These are phyloP conservation scores for Forsythia suspensa DNA, from an alignment of 257 asterid species.

Conservation along the genomic window DNA sequence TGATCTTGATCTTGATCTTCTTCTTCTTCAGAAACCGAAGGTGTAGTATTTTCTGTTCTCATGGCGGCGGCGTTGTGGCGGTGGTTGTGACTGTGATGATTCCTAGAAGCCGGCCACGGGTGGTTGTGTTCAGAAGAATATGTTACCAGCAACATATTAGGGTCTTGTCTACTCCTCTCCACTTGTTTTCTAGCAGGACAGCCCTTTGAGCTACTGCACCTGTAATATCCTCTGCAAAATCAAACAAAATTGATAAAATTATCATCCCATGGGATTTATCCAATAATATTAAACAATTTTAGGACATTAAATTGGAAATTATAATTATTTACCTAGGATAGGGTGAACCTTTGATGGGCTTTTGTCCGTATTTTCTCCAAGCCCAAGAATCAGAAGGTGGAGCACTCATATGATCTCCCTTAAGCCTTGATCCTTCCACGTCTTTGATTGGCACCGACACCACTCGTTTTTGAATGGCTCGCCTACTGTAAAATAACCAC, in stretches of 20 bases:
- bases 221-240: slow-evolving; percentile 73
- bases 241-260: not conserved
- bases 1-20: slow-evolving; percentile 15
- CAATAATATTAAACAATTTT: not conserved
- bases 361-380: slow-evolving; percentile 96
- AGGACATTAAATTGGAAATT: not conserved
- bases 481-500: slow-evolving; percentile 44
- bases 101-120: slow-evolving; percentile 60
- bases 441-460: slow-evolving; percentile 77
- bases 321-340: slow-evolving; percentile 67
- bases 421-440: slow-evolving; percentile 63
- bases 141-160: slow-evolving; percentile 68
- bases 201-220: slow-evolving; percentile 96
- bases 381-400: slow-evolving; percentile 99
- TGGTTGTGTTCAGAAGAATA: slow-evolving; percentile 92
- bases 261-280: not conserved
- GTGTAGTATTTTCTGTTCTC: slow-evolving; percentile 3
- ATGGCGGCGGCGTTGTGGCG: slow-evolving; percentile 19
- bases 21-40: slow-evolving; percentile 31
- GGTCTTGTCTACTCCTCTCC: slow-evolving; percentile 75
- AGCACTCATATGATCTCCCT: slow-evolving; percentile 73
- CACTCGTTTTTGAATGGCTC: slow-evolving; percentile 70
- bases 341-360: slow-evolving; percentile 96
- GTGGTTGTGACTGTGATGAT: slow-evolving; percentile 28
- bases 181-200: slow-evolving; percentile 98